Percentiles rank a stretch among this genome's conserved stretches.
Evolutionary conservation across 2,329 filamentous ascomycete species (phyloP).

Genomic region (Dendryphion nanum): DNA sequence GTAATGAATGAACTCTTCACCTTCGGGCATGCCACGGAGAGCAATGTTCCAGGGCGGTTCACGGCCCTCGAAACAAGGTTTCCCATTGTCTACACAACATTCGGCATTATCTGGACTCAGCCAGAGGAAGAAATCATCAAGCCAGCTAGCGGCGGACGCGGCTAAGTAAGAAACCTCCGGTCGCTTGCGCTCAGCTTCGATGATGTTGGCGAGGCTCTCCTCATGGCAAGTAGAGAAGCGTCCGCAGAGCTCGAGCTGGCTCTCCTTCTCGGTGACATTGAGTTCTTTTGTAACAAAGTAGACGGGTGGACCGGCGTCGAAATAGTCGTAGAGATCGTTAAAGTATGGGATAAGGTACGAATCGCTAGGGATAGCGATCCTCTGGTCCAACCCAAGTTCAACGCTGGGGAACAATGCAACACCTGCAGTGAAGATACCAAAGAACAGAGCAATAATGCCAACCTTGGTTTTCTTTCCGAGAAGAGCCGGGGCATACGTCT

Average conservation of each 20-base stretch:
- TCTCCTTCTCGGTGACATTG: slow-evolving; percentile 70
- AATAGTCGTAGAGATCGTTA: slow-evolving; percentile 90
- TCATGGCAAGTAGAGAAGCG: slow-evolving; percentile 86
- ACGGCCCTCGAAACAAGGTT: slow-evolving; percentile 76
- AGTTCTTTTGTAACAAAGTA: slow-evolving; percentile 89
- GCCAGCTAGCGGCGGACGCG: slow-evolving; percentile 87
- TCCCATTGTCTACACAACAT: slow-evolving; percentile 67
- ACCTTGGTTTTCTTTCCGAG: slow-evolving; percentile 79
- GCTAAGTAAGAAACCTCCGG: slow-evolving; percentile 84
- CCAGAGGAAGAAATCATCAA: slow-evolving; percentile 96
- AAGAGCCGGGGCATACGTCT: slow-evolving; percentile 78
- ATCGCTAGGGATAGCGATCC: slow-evolving; percentile 87
- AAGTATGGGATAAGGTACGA: slow-evolving; percentile 97
- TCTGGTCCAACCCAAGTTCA: slow-evolving; percentile 85
- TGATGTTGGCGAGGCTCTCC: slow-evolving; percentile 79
- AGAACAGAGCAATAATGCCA: slow-evolving; percentile 73
- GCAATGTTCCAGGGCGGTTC: slow-evolving; percentile 86
- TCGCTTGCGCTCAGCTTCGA: slow-evolving; percentile 92
- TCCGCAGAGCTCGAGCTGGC: slow-evolving; percentile 86
- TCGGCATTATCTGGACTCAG: slow-evolving; percentile 73
- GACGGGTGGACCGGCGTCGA: slow-evolving; percentile 87
- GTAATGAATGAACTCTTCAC: slow-evolving; percentile 86
- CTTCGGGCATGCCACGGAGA: slow-evolving; percentile 86
- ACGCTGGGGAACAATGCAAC: slow-evolving; percentile 82
- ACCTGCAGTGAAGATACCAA: slow-evolving; percentile 82